Conservation (phyloP, 2,329 filamentous ascomycete genomes). For the Trichoderma semiorbis region DNA sequence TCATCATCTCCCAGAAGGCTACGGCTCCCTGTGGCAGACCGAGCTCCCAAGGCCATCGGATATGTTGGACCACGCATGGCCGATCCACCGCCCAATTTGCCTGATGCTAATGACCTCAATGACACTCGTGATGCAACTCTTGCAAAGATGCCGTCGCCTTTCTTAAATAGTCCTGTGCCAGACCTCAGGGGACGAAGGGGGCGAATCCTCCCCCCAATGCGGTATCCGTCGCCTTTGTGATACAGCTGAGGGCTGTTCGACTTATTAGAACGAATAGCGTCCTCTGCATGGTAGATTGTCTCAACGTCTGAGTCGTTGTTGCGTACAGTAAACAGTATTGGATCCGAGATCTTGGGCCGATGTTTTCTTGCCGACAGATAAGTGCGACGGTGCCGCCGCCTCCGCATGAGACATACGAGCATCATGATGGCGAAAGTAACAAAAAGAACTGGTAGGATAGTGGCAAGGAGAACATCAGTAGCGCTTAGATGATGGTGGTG, state of each 20-base stretch:
- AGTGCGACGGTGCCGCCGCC: constrained; percentile 28
- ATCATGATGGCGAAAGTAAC: constrained; percentile 33
- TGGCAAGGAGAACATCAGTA: constrained; percentile 40
- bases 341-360: constrained; percentile 33
- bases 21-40: constrained; percentile 22
- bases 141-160: constrained; percentile 23
- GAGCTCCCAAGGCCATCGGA: constrained; percentile 26
- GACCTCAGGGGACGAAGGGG: constrained; percentile 14
- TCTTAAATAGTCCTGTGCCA: constrained; percentile 21
- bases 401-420: constrained; percentile 34
- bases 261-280: constrained; percentile 17
- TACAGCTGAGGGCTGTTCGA: constrained; percentile 20
- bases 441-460: constrained; percentile 42
- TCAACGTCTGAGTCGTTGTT: constrained; percentile 27
- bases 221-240: constrained; percentile 23
- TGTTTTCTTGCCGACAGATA: constrained; percentile 29
- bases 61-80: constrained; percentile 24
- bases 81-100: constrained; percentile 26
- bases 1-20: constrained; percentile 26
- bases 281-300: constrained; percentile 25
- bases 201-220: constrained; percentile 21
- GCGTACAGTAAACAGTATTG: constrained; percentile 29
- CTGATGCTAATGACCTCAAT: constrained; percentile 26
- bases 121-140: constrained; percentile 27
- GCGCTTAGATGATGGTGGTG: constrained; percentile 28